A percentile compares a stretch with the other conserved stretches of the same genome.
These are phyloP conservation scores for Citrus hindsii DNA, from an alignment of 345 rosid genomes.

Conservation along the genomic window DNA sequence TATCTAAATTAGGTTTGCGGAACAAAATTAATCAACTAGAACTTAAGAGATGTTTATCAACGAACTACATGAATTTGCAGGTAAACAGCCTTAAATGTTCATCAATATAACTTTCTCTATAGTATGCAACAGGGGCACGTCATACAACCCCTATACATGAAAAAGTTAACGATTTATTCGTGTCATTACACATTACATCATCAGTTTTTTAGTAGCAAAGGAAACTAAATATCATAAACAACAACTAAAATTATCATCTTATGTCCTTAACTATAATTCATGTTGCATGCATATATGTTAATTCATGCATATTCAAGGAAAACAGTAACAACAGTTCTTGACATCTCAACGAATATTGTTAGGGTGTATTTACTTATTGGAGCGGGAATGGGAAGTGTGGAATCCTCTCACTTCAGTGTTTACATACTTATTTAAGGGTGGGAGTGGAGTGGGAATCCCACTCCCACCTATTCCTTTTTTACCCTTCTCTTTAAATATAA, in stretches of 20 bases:
- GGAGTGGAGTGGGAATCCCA: no score
- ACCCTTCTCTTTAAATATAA: no score
- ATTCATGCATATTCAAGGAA: not conserved
- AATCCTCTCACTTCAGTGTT: no score
- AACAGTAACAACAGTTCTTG: not conserved
- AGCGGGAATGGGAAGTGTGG: no score
- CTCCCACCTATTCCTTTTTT: no score
- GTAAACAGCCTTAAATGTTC: not conserved
- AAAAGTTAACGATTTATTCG: not conserved
- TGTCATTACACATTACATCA: not conserved
- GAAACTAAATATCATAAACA: not conserved
- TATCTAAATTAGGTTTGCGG: not conserved
- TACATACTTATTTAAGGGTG: no score
- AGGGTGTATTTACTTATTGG: no score
- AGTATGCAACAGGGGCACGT: not conserved
- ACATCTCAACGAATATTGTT: not conserved
- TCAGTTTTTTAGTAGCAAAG: not conserved
- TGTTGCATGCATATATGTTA: not conserved
- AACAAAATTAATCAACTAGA: not conserved
- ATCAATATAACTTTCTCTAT: not conserved
- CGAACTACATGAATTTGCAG: not conserved
- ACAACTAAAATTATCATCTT: not conserved
- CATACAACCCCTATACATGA: not conserved
- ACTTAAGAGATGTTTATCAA: not conserved
- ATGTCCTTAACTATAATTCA: not conserved